Evolutionary conservation across 2,329 filamentous ascomycete genomes (phyloP).

Genomic region (Ophiostoma himal-ulmi): DNA sequence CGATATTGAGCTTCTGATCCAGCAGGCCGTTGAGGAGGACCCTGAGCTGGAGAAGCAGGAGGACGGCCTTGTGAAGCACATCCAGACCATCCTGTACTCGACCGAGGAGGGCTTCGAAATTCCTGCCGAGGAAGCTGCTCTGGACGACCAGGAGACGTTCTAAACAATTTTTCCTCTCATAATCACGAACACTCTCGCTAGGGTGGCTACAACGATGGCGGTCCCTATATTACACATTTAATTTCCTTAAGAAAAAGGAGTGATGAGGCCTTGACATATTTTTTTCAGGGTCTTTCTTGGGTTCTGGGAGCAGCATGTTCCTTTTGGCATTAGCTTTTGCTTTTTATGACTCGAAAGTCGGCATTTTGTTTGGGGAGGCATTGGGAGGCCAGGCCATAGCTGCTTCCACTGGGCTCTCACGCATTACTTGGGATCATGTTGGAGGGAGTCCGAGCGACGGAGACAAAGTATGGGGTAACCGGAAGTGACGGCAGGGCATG

Average conservation of each 20-base stretch:
- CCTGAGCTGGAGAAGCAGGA: conserved; percentile 93
- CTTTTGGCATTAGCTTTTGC: not conserved
- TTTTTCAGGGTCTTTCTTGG: not conserved
- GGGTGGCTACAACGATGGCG: not conserved
- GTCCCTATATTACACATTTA: not conserved
- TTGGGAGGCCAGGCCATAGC: not conserved
- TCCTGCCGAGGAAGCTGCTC: conserved; percentile 63
- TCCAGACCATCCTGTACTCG: conserved; percentile 94
- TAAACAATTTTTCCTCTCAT: conserved; percentile 33
- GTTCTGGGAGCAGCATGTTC: not conserved
- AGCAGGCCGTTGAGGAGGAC: conserved; percentile 87
- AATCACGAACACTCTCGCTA: not conserved
- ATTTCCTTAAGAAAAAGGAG: not conserved
- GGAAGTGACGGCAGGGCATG: not conserved
- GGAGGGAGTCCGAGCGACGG: not conserved
- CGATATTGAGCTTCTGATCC: conserved; percentile 91
- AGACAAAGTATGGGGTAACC: not conserved
- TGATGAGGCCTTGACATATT: not conserved
- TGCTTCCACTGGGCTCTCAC: not conserved
- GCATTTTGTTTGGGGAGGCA: conserved; percentile 1
- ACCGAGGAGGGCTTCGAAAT: conserved; percentile 94
- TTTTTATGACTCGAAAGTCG: not conserved
- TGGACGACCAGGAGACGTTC: conserved; percentile 77
- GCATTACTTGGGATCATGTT: not conserved
- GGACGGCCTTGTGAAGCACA: conserved; percentile 85